Evolutionary conservation across 2,329 filamentous ascomycete genomes (phyloP).

Genomic region (Coleophoma crateriformis): DNA sequence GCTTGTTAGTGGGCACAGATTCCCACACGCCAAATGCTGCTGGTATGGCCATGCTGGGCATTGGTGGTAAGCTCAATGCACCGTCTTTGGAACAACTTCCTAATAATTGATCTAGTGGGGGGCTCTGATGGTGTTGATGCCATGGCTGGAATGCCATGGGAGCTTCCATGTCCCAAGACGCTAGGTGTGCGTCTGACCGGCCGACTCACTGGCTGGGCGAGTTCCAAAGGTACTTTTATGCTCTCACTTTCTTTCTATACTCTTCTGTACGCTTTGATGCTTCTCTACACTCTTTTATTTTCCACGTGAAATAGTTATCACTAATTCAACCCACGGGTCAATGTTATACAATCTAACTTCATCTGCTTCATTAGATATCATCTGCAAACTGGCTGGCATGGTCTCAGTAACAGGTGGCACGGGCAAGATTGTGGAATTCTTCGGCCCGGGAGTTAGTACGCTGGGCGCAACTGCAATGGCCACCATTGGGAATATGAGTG

Average conservation of each 20-base stretch:
- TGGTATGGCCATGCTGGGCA: conserved; percentile 29
- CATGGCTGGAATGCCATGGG: conserved; percentile 28
- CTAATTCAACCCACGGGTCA: too few species aligned
- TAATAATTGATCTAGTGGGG: too few species aligned
- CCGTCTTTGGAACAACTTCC: too few species aligned
- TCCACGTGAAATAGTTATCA: too few species aligned
- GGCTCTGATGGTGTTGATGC: conserved; percentile 24
- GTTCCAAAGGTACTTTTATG: too few species aligned
- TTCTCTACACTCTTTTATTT: too few species aligned
- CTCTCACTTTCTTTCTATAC: too few species aligned
- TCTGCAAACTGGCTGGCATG: conserved; percentile 30
- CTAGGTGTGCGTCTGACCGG: conserved; percentile 27
- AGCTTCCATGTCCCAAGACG: conserved; percentile 26
- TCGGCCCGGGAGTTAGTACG: conserved; percentile 26
- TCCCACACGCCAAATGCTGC: conserved; percentile 32
- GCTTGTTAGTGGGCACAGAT: conserved; percentile 30
- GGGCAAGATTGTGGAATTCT: conserved; percentile 30
- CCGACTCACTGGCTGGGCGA: conserved; percentile 25
- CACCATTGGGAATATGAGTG: conserved; percentile 32
- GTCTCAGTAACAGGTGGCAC: conserved; percentile 29
- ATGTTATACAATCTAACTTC: too few species aligned
- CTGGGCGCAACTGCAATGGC: conserved; percentile 31
- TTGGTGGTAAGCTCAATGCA: too few species aligned
- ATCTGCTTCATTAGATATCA: too few species aligned
- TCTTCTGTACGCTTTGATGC: too few species aligned